Conservation (phyloP, 108 stramenopile species). For the Conticribra weissflogii region DNA sequence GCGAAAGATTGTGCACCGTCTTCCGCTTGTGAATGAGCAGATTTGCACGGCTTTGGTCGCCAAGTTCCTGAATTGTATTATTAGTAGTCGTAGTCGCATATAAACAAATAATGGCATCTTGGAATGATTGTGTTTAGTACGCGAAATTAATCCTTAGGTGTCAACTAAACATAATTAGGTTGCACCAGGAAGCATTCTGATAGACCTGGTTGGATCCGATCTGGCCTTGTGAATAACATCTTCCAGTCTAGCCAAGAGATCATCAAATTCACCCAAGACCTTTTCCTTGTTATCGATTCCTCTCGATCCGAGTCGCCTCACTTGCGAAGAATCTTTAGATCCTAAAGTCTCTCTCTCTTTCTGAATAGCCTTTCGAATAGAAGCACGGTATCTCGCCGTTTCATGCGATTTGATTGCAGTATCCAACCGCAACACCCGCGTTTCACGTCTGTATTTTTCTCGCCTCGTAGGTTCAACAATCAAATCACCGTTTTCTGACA, state of each 20-base stretch:
- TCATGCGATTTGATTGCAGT: constrained; percentile 9
- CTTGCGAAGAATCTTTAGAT: neutral
- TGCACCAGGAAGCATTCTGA: constrained; percentile 10
- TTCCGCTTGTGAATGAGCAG: no score
- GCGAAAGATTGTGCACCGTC: no score
- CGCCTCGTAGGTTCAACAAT: constrained; percentile 3
- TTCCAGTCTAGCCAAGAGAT: constrained; percentile 4
- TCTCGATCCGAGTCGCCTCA: no score
- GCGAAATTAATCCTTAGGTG: no score
- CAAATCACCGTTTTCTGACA: neutral
- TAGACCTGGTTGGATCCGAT: constrained; percentile 10
- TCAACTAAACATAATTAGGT: no score
- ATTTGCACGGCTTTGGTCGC: no score
- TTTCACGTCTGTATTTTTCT: constrained; percentile 11
- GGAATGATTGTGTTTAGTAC: no score
- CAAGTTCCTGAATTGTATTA: no score
- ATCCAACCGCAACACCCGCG: neutral
- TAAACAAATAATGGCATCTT: no score
- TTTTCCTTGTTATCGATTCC: no score
- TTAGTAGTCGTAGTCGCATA: no score
- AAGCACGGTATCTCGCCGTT: neutral
- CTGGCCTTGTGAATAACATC: constrained; percentile 2
- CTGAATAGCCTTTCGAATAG: constrained; percentile 5
- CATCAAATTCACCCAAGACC: neutral
- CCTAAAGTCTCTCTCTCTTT: neutral